Evolutionary conservation across 495 filamentous ascomycete genomes (phyloP).

Genomic region (Coniosporium apollinis): DNA sequence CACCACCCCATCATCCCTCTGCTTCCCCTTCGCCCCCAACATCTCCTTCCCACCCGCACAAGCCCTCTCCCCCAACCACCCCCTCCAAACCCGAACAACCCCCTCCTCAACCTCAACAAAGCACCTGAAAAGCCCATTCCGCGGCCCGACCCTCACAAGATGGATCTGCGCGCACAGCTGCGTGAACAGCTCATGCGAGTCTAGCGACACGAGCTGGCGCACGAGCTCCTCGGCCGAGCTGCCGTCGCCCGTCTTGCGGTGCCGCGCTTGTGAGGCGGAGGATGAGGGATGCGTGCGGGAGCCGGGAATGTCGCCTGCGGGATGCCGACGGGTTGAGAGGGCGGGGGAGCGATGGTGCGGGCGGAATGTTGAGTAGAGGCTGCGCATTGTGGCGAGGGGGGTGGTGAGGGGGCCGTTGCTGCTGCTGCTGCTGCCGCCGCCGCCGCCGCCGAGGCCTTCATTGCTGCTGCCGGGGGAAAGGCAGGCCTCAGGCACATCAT

Average conservation of each 20-base stretch:
- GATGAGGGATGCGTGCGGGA: conserved; percentile 18
- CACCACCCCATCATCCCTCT: conserved; percentile 49
- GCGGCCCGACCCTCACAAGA: conserved; percentile 47
- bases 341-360: conserved; percentile 36
- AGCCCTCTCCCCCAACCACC: conserved; percentile 46
- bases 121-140: conserved; percentile 38
- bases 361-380: conserved; percentile 42
- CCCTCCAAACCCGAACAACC: conserved; percentile 46
- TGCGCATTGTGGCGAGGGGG: too few relatives aligned
- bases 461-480: conserved; percentile 5
- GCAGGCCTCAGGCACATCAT: conserved; percentile 26
- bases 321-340: conserved; percentile 15
- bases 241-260: conserved; percentile 5
- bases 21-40: conserved; percentile 46
- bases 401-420: too few relatives aligned
- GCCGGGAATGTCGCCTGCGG: conserved; percentile 24
- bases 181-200: conserved; percentile 50
- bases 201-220: conserved; percentile 44
- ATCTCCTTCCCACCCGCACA: conserved; percentile 48
- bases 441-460: conserved; percentile 20
- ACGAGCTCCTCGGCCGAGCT: conserved; percentile 23
- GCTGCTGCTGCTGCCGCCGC: too few relatives aligned
- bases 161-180: conserved; percentile 53
- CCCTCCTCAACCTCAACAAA: conserved; percentile 46
- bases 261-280: conserved; percentile 4